Base-by-base conservation (phyloP, 306 rosid genomes). In the Malus orientalis region DNA sequence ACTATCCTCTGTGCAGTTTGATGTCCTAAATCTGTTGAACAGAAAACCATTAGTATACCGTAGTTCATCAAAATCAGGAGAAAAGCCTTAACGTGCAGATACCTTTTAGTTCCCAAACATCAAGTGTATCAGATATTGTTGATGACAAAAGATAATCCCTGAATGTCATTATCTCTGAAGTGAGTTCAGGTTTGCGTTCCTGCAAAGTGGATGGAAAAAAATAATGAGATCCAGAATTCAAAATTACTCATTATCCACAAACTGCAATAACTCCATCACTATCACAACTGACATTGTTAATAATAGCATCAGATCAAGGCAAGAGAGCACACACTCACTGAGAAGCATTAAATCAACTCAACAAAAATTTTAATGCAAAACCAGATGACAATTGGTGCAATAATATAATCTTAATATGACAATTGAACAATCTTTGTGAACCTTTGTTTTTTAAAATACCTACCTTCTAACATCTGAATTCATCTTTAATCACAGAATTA, bases 1-100 rank as follows among this genome's bases (percentile, higher is more conserved):
- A 95, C 97, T 81, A 95, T 90, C 85, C 97, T 92, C 91, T 95
- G 99, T 78, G 95, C 97, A 78, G 99, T 91, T 88, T 95, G 99
- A 82, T 92, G 97, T 38, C 99, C 99, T 65, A 95, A 87, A 86
- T 95, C 97, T 95, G 91, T 88, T 66, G 69, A 85, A 58, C 74
- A 59, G 74, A 20, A 66, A 61, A 38, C 63, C 70, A 69, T 67
- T 76, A 64, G 83, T 61, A 33, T 58, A 80, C 65, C 64, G 66
- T n/a, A 77, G 58, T 27, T 55, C 55, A 42, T 11, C 69, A 66
- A 70, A 57, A 67, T 40, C 33, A 58, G 45, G 33, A 63, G 49
- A 65, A 75, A 77, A 65, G 62, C 40, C 55, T 64, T 33, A 68
- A 67, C 59, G 63, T 80, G 49, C 53, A 60, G 79, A 83, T 81